Conservation (phyloP, 2,329 filamentous ascomycete species). For the Aspergillus pseudotamarii region DNA sequence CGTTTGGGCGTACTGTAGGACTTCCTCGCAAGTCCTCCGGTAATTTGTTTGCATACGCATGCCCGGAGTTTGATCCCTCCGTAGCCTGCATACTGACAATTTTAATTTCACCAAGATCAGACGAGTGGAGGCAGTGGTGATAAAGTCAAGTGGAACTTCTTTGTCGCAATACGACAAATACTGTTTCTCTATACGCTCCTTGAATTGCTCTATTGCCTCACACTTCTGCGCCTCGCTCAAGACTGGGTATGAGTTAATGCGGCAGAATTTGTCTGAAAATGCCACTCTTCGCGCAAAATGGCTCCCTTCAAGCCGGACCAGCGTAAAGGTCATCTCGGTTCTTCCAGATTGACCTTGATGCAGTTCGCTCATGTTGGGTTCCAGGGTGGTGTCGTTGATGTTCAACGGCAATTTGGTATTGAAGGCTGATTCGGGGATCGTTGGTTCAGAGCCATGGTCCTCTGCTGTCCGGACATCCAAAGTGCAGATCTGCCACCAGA, state of each 20-base stretch:
- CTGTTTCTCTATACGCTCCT: slow-evolving; percentile 15
- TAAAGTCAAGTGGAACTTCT: slow-evolving; percentile 16
- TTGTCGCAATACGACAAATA: slow-evolving; percentile 21
- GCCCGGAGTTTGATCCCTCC: not conserved
- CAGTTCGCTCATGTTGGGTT: slow-evolving; percentile 14
- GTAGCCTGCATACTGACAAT: slow-evolving; percentile 15
- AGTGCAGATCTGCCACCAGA: slow-evolving; percentile 29
- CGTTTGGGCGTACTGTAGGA: slow-evolving; percentile 18
- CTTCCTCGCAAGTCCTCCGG: slow-evolving; percentile 16
- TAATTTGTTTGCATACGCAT: slow-evolving; percentile 8
- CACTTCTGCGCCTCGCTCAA: slow-evolving; percentile 18
- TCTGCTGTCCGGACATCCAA: slow-evolving; percentile 23
- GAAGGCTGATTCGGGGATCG: slow-evolving; percentile 17
- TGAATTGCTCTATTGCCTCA: slow-evolving; percentile 21
- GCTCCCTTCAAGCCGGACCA: slow-evolving; percentile 24
- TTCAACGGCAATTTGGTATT: slow-evolving; percentile 18
- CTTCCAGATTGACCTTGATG: slow-evolving; percentile 5
- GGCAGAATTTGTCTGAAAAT: slow-evolving; percentile 24
- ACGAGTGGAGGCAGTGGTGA: slow-evolving; percentile 16
- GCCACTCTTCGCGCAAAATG: slow-evolving; percentile 24
- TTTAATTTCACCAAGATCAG: slow-evolving; percentile 20
- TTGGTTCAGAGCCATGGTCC: slow-evolving; percentile 12
- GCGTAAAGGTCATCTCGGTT: slow-evolving; percentile 30
- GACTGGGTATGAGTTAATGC: slow-evolving; percentile 20
- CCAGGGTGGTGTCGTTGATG: slow-evolving; percentile 16